Conservation (phyloP, 805 yeast species). For the Cyberlindnera xylosilytica region DNA sequence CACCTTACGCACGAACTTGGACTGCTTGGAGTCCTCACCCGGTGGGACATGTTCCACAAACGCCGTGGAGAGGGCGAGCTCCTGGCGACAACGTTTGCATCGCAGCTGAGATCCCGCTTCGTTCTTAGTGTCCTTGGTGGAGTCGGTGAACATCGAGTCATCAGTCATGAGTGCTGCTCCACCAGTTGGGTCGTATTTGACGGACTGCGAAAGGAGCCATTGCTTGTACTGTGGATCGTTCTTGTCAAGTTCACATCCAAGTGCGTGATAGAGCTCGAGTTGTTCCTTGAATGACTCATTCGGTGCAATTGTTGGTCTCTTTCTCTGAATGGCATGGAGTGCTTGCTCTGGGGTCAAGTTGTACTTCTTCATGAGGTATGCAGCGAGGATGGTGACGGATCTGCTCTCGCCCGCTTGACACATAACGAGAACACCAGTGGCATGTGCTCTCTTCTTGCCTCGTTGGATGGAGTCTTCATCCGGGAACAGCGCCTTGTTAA, state of each 20-base stretch:
- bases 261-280: conserved; percentile 55
- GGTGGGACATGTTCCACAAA: conserved; percentile 69
- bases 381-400: conserved; percentile 80
- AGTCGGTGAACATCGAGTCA: conserved; percentile 31
- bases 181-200: conserved; percentile 42
- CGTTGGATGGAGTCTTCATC: conserved; percentile 29
- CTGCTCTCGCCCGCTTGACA: conserved; percentile 94
- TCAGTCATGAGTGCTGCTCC: conserved; percentile 23
- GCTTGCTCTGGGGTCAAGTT: conserved; percentile 59
- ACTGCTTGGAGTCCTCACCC: conserved; percentile 57
- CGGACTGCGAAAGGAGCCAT: conserved; percentile 37
- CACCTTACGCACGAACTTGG: conserved; percentile 62
- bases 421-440: conserved; percentile 54
- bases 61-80: conserved; percentile 60
- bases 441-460: conserved; percentile 32
- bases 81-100: conserved; percentile 79
- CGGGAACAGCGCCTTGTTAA: conserved; percentile 58
- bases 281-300: conserved; percentile 75
- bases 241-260: conserved; percentile 34
- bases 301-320: conserved; percentile 59
- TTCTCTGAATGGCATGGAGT: conserved; percentile 69
- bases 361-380: conserved; percentile 82
- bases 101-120: conserved; percentile 42
- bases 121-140: conserved; percentile 22
- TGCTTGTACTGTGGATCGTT: conserved; percentile 39